Percentiles rank a stretch among this genome's conserved stretches.
These are phyloP conservation scores for Colletotrichum camelliae DNA, from an alignment of 2,329 filamentous ascomycete genomes.

Conservation along the genomic window DNA sequence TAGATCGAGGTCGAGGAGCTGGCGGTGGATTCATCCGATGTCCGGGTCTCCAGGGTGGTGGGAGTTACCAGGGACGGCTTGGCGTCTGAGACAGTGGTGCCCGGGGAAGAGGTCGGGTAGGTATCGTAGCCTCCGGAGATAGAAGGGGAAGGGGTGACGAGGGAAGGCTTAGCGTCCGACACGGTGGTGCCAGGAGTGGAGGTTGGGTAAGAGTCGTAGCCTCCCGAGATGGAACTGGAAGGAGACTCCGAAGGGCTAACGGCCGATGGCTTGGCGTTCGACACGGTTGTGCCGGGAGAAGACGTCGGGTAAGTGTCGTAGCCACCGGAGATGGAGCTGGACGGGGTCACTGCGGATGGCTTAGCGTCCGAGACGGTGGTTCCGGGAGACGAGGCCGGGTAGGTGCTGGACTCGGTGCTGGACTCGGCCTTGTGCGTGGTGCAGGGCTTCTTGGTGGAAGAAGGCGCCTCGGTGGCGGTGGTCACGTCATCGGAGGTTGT, in stretches of 20 bases:
- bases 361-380: neutral
- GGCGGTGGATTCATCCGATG: neutral
- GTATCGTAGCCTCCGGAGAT: neutral
- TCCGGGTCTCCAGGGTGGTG: neutral
- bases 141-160: neutral
- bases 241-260: neutral
- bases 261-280: neutral
- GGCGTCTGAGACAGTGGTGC: neutral
- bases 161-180: neutral
- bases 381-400: neutral
- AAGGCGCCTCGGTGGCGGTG: neutral
- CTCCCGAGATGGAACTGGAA: neutral
- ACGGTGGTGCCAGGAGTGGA: neutral
- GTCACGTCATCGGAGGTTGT: neutral
- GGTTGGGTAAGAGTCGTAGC: neutral
- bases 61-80: constrained; percentile 1
- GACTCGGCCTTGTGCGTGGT: neutral
- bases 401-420: neutral
- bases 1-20: neutral
- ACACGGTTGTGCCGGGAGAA: neutral
- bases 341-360: neutral
- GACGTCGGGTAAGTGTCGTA: neutral
- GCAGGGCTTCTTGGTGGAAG: neutral
- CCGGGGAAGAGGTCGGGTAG: neutral
- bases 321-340: neutral